Percentiles rank a stretch among this genome's conserved stretches.
phyloP scores from a whole-genome alignment of 202 grass and related monocot species.

The Dendrocalamus latiflorus region DNA sequence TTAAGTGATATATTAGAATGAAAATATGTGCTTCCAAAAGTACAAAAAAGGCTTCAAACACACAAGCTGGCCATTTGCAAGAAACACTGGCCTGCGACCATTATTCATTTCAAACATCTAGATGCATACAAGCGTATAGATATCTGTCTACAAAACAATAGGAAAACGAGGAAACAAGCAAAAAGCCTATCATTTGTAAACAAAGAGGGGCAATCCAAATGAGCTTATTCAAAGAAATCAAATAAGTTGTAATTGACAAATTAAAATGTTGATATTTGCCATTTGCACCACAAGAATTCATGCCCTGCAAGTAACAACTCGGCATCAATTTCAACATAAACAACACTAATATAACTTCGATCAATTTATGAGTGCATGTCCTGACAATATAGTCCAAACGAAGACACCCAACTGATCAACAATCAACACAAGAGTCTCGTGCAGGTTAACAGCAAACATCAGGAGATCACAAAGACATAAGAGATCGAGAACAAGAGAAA shows the following conservation, averaged over 20 bases:
- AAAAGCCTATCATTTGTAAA: neutral
- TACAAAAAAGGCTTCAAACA: too few relatives aligned
- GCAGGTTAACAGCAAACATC: slow-evolving; percentile 37
- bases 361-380: slow-evolving; percentile 49
- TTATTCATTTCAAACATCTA: slow-evolving; percentile 13
- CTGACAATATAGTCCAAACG: slow-evolving; percentile 28
- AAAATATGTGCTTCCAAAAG: too few relatives aligned
- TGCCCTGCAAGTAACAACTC: neutral
- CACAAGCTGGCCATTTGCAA: neutral
- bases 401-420: slow-evolving; percentile 29
- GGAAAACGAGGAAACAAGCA: neutral
- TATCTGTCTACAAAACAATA: neutral
- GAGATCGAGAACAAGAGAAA: slow-evolving; percentile 7
- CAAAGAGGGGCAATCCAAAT: neutral
- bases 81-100: neutral
- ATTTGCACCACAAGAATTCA: slow-evolving; percentile 21
- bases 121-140: neutral
- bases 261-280: neutral
- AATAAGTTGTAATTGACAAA: neutral
- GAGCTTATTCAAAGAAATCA: neutral
- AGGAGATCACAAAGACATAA: slow-evolving; percentile 18
- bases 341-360: slow-evolving; percentile 20
- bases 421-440: slow-evolving; percentile 29
- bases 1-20: too few relatives aligned
- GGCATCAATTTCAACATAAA: neutral